Base-by-base conservation (phyloP, 768 basidiomycete species). In the Lactarius hatsudake region DNA sequence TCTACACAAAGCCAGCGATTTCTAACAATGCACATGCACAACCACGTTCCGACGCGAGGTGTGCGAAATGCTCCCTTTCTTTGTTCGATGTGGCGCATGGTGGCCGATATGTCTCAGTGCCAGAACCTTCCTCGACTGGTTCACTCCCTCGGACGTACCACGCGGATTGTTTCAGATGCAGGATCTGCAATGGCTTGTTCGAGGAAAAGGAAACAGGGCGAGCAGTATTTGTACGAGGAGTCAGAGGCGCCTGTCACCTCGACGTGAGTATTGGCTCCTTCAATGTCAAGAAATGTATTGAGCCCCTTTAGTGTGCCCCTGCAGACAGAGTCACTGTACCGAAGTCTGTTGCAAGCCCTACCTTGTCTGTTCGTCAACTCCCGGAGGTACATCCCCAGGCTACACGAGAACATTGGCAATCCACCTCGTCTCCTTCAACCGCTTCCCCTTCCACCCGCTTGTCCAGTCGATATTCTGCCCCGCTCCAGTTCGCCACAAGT, bases 141-240 rank as follows among this genome's bases (percentile, higher is more conserved):
- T 79, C 79, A 20, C 76, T 78, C 28, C 81, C 86, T n/a, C 82
- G 83, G 74, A 81, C 82, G 26, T 94, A 90, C 72, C 92, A 94
- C 70, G 80, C 84, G 3, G 82, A 86, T 53, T 94, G 92, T 74
- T 93, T 94, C 76, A 85, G 82, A 61, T 94, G 92, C 72, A 79
- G 75, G 26, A 78, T 88, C 26, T 94, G 92, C 71, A 79, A 84
- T 54, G 81, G 83, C 20, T 73, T 80, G 10, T 91, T 94, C 71
- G 84, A 83, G 68, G 89, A 89, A 73, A 79, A 78, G 42, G 77
- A 78, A 59, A 82, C 80, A 26, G 89, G 89, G 1, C 84, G 87
- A 69, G 86, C 90, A 10, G 79, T 86, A n/a, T 94, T 91, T 76
- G 86, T 91, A 26, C 82, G 86, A 62, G 83, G 83, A 17, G 81